Conservation (phyloP, 345 rosid species). For the Salix purpurea region DNA sequence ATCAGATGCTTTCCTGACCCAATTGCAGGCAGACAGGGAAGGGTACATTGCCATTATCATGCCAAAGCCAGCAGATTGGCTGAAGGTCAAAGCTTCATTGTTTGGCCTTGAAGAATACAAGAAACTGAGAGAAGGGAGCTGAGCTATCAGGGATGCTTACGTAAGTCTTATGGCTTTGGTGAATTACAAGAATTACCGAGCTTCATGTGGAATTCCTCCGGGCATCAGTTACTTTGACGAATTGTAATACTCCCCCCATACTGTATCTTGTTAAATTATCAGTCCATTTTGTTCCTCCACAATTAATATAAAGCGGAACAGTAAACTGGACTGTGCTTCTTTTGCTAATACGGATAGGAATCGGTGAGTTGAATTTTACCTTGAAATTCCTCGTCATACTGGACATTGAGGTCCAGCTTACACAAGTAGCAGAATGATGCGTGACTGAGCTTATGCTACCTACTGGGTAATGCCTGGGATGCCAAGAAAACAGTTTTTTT, state of each 20-base stretch:
- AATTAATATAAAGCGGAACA: background rate
- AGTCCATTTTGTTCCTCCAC: background rate
- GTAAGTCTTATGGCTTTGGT: background rate
- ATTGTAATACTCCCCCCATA: background rate
- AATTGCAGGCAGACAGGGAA: slow-evolving; percentile 77
- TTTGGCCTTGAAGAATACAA: slow-evolving; percentile 58
- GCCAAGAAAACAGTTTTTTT: background rate
- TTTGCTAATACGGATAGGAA: background rate
- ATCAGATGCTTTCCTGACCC: background rate
- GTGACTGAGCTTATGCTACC: background rate
- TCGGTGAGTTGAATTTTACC: background rate
- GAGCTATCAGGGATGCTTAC: background rate
- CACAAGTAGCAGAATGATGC: background rate
- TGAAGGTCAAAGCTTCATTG: slow-evolving; percentile 55
- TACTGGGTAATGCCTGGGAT: background rate
- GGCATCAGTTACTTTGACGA: background rate
- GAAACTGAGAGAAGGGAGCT: slow-evolving; percentile 27
- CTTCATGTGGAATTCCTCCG: background rate
- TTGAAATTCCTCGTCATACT: background rate
- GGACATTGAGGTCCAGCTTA: background rate
- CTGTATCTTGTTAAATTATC: background rate
- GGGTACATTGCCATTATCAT: slow-evolving; percentile 85
- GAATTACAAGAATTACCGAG: background rate
- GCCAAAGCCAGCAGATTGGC: slow-evolving; percentile 88
- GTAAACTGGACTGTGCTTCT: background rate